phyloP scores from a whole-genome alignment of 2,329 filamentous ascomycete species.

The Talaromyces verruculosus region DNA sequence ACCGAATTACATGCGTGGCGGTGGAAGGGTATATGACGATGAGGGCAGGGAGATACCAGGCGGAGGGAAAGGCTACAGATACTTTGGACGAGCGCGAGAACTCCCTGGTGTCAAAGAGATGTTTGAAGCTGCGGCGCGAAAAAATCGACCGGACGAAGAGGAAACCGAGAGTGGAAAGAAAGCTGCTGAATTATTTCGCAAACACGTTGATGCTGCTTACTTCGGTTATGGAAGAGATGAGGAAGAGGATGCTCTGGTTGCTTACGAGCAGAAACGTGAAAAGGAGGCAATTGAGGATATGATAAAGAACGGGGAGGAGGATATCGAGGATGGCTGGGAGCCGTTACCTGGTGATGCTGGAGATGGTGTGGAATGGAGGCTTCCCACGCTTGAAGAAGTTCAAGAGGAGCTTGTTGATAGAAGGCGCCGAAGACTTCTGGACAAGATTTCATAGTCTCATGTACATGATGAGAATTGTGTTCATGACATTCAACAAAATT shows the following conservation, averaged over 20 bases:
- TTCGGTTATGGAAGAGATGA: constrained; percentile 94
- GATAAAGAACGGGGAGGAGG: constrained; percentile 57
- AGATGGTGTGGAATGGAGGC: constrained; percentile 76
- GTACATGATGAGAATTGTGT: neutral
- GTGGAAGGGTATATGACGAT: constrained; percentile 70
- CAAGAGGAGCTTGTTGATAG: constrained; percentile 88
- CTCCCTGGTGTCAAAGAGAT: constrained; percentile 94
- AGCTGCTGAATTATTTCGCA: constrained; percentile 48
- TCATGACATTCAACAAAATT: neutral
- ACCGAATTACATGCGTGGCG: constrained; percentile 88
- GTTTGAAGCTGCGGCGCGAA: constrained; percentile 73
- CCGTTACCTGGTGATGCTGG: constrained; percentile 82
- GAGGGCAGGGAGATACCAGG: constrained; percentile 66
- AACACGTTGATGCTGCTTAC: constrained; percentile 86
- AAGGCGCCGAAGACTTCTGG: constrained; percentile 76
- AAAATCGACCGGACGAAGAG: constrained; percentile 63
- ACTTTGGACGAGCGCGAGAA: constrained; percentile 87
- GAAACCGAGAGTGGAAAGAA: constrained; percentile 60
- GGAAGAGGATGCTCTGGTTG: constrained; percentile 77
- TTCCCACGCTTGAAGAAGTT: constrained; percentile 89
- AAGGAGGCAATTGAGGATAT: constrained; percentile 73
- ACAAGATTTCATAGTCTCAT: constrained; percentile 63
- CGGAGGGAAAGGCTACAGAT: constrained; percentile 87
- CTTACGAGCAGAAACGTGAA: constrained; percentile 82
- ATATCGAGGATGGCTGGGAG: constrained; percentile 71